Base-by-base conservation (phyloP, 345 rosid genomes). In the Lumnitzera littorea region DNA sequence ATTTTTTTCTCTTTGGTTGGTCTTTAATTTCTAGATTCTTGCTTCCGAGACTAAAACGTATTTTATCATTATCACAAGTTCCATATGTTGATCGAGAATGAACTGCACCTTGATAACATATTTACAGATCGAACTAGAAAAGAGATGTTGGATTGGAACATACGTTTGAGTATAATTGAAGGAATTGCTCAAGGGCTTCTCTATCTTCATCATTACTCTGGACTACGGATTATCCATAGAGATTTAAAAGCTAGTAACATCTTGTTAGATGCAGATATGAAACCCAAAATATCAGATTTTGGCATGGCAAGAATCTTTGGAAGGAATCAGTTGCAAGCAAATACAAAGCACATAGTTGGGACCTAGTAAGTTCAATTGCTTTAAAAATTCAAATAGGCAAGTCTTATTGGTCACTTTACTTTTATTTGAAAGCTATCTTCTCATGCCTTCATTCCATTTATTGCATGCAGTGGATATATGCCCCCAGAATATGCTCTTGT, bases 151-250 rank as follows among this genome's bases (percentile, higher is more conserved):
- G 70, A 53, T 12, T 82, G 78, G 78, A 50, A 24, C 41, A 59
- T 13, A 63, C 64, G 78, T 12, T 36, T 59, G 15, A 4, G 58
- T 53, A 75, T 82, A 43, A 58, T 77, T 13, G 68, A 61, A 31
- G 84, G 84, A 15, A 75, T 80, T 57, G 84, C 88, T 27, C 56
- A 70, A 64, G 82, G 87, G 51, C 76, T 77, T 57, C 64, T 80
- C 24, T 80, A 83, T 65, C 81, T 80, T 9, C 85, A 83, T 50
- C 81, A 78, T 25, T 76, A 80, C 16, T 78, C 88, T 0, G 73
- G 76, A 50, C 48, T 75, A n/a, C 76, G 75, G 51, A 76, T 80
- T 11, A 68, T 83, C 4, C 87, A 77, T 47, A 70, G 84, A 46
- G 82, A 79, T 66, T 57, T 78, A 1, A 78, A 71, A 31, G 58